These are phyloP conservation scores for Trichoderma reesei DNA, from an alignment of 495 filamentous ascomycete genomes.

Conservation along the genomic window DNA sequence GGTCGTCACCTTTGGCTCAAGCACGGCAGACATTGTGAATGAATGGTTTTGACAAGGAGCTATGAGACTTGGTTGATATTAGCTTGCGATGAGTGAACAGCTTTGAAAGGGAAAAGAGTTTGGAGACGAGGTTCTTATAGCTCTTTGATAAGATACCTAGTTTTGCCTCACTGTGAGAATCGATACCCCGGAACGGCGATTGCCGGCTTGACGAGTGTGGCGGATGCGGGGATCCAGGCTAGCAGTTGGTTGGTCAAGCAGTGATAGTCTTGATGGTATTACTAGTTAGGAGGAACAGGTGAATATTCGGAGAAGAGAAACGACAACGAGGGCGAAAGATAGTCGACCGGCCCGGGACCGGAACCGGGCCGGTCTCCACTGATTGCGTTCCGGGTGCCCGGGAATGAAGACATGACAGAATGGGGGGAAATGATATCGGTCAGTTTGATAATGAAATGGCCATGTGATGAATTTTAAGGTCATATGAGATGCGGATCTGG, in stretches of 20 bases:
- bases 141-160: background rate
- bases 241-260: background rate
- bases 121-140: background rate
- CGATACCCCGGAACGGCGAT: background rate
- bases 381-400: background rate
- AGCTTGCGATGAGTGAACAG: background rate
- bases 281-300: too few relatives aligned
- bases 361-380: background rate
- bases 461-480: background rate
- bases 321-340: too few relatives aligned
- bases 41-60: background rate
- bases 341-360: slow-evolving; percentile 2
- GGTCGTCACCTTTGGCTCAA: slow-evolving; percentile 51
- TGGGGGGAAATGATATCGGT: background rate
- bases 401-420: background rate
- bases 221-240: background rate
- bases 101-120: background rate
- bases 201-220: background rate
- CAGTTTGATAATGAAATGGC: background rate
- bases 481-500: background rate
- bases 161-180: background rate
- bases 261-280: background rate
- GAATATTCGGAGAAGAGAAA: too few relatives aligned
- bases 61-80: background rate
- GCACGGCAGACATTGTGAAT: background rate